phyloP scores from a whole-genome alignment of 23 red algal genomes.

The Chondrus crispus region DNA sequence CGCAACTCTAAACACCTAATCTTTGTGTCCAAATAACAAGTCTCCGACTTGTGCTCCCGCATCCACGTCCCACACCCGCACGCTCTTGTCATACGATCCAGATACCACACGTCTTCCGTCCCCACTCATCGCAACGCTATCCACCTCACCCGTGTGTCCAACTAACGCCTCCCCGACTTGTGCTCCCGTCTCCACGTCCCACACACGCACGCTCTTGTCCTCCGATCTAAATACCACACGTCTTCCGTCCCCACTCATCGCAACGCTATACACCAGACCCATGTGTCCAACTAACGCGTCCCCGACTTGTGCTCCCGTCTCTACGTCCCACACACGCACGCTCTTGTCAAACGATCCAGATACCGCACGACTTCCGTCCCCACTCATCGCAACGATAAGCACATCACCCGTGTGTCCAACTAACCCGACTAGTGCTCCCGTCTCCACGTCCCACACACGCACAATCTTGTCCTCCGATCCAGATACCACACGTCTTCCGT shows the following conservation, averaged over 20 bases:
- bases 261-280: neutral
- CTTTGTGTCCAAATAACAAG: neutral
- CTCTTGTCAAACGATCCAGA: constrained; percentile 6
- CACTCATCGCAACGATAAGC: neutral
- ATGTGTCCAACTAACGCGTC: neutral
- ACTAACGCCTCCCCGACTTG: neutral
- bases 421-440: neutral
- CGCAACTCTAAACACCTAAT: neutral
- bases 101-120: constrained; percentile 3
- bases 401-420: neutral
- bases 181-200: neutral
- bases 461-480: neutral
- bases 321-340: neutral
- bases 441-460: neutral
- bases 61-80: neutral
- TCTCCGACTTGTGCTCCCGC: neutral
- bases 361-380: neutral
- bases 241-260: neutral
- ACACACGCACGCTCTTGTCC: neutral
- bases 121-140: neutral
- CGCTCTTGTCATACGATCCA: neutral
- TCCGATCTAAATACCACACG: neutral
- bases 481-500: neutral
- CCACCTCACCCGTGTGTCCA: neutral
- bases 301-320: neutral